These are phyloP conservation scores for Fusarium globosum DNA, from an alignment of 2,329 filamentous ascomycete species.

Conservation along the genomic window DNA sequence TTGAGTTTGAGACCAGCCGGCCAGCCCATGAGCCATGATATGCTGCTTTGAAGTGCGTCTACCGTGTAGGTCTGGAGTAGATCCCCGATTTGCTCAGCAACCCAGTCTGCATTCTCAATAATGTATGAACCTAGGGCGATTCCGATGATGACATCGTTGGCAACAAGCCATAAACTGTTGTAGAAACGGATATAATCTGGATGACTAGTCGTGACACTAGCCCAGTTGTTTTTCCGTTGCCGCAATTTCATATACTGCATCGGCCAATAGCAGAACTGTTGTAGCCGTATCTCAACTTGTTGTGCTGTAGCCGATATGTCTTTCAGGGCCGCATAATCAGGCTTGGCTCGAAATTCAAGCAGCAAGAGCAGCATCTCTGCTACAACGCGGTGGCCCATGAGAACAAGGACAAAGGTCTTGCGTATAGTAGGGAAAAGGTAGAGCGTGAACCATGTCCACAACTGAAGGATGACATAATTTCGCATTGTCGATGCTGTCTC, in stretches of 20 bases:
- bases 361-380: slow-evolving; percentile 83
- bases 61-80: slow-evolving; percentile 87
- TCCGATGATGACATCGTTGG: slow-evolving; percentile 98
- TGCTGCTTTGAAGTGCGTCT: slow-evolving; percentile 86
- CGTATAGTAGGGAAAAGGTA: slow-evolving; percentile 84
- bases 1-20: slow-evolving; percentile 96
- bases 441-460: slow-evolving; percentile 77
- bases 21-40: slow-evolving; percentile 95
- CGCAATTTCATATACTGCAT: slow-evolving; percentile 94
- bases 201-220: slow-evolving; percentile 93
- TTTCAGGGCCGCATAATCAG: slow-evolving; percentile 86
- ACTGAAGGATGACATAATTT: slow-evolving; percentile 74
- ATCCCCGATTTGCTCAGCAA: slow-evolving; percentile 81
- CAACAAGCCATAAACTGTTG: slow-evolving; percentile 97
- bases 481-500: slow-evolving; percentile 90
- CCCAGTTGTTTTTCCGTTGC: slow-evolving; percentile 92
- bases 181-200: slow-evolving; percentile 99
- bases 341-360: slow-evolving; percentile 85
- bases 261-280: slow-evolving; percentile 99
- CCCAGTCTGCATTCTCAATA: slow-evolving; percentile 90
- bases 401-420: slow-evolving; percentile 76
- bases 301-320: slow-evolving; percentile 97
- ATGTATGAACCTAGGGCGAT: slow-evolving; percentile 97
- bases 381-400: slow-evolving; percentile 82
- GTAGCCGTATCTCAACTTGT: slow-evolving; percentile 94